phyloP scores from a whole-genome alignment of 495 filamentous ascomycete genomes.

The Apodospora peruviana region DNA sequence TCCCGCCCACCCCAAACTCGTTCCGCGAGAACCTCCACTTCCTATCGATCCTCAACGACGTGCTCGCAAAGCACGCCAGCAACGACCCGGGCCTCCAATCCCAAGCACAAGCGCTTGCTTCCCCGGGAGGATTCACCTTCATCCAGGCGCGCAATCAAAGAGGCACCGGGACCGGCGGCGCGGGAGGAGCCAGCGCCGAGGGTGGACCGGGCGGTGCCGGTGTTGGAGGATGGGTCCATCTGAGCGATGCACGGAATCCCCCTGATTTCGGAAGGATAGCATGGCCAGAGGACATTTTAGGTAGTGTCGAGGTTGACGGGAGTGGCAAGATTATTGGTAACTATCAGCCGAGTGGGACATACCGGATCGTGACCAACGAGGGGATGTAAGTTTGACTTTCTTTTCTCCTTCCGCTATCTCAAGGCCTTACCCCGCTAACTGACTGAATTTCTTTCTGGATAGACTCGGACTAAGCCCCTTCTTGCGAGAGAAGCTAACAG shows the following conservation, averaged over 20 bases:
- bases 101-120: slow-evolving; percentile 76
- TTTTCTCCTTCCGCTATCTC: neutral
- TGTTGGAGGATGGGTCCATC: slow-evolving; percentile 82
- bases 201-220: slow-evolving; percentile 80
- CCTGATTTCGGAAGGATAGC: slow-evolving; percentile 90
- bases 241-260: slow-evolving; percentile 74
- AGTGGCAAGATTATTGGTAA: slow-evolving; percentile 63
- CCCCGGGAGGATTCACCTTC: slow-evolving; percentile 60
- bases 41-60: slow-evolving; percentile 65
- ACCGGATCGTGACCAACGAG: slow-evolving; percentile 62
- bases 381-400: slow-evolving; percentile 55
- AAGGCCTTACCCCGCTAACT: neutral
- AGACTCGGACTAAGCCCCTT: slow-evolving; percentile 24
- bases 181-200: slow-evolving; percentile 72
- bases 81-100: slow-evolving; percentile 66
- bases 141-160: slow-evolving; percentile 31
- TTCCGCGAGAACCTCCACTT: slow-evolving; percentile 77
- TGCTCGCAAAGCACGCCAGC: slow-evolving; percentile 62
- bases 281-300: slow-evolving; percentile 89
- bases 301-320: slow-evolving; percentile 80
- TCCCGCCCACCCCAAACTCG: slow-evolving; percentile 73
- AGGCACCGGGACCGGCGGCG: slow-evolving; percentile 48
- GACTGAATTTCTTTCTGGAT: neutral
- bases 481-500: slow-evolving; percentile 19
- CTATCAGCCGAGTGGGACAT: slow-evolving; percentile 63